Conservation (phyloP, 1,284 basidiomycete genomes). For the Cystobasidium sp. region DNA sequence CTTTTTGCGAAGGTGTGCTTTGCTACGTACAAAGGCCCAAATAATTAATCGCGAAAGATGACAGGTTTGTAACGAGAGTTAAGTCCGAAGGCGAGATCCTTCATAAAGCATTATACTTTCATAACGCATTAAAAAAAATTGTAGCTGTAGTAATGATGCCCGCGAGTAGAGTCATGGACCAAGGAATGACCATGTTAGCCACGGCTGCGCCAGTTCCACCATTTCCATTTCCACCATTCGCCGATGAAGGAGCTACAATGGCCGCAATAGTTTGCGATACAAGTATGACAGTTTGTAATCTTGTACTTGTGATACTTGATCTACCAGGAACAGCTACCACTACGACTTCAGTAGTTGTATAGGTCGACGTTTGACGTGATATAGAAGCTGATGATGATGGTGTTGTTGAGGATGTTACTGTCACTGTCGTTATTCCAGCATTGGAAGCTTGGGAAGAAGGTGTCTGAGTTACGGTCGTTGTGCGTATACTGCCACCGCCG, state of each 20-base stretch:
- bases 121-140: background rate
- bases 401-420: slow-evolving; percentile 7
- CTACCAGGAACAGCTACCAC: slow-evolving; percentile 21
- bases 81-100: no score
- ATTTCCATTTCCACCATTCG: background rate
- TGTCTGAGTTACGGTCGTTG: slow-evolving; percentile 26
- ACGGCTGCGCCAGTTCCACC: slow-evolving; percentile 1
- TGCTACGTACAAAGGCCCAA: no score
- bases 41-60: no score
- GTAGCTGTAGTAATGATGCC: background rate
- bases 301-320: slow-evolving; percentile 17
- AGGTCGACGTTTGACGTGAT: slow-evolving; percentile 24
- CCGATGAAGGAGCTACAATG: slow-evolving; percentile 13
- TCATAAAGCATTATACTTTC: background rate
- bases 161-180: background rate
- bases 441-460: background rate
- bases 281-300: slow-evolving; percentile 38
- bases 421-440: slow-evolving; percentile 31
- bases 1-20: no score
- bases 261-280: slow-evolving; percentile 30
- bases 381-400: background rate
- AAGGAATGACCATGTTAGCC: background rate
- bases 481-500: background rate
- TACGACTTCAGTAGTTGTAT: slow-evolving; percentile 33
- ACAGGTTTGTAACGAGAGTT: no score